phyloP scores from a whole-genome alignment of 176 grass and related monocot species.

The Tuctoria greenei region DNA sequence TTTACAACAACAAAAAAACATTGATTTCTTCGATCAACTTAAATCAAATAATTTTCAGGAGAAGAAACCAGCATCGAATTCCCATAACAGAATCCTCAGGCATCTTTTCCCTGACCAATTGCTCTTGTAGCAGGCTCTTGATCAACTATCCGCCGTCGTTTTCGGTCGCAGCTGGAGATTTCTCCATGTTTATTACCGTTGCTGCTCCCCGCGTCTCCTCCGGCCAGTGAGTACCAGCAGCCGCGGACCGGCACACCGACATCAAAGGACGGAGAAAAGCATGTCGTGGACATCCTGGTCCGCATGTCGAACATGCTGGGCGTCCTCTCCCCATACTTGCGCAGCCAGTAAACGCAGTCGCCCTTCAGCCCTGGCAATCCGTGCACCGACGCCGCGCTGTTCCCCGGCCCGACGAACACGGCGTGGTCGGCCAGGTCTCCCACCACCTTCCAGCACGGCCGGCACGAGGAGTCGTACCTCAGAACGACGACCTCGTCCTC shows the following conservation, averaged over 20 bases:
- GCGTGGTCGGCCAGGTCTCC: not conserved
- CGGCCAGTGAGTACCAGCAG: not conserved
- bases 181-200: not conserved
- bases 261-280: not conserved
- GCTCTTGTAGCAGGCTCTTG: too few relatives aligned
- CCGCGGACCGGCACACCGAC: not conserved
- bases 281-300: not conserved
- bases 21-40: too few relatives aligned
- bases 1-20: too few relatives aligned
- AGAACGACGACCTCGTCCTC: not conserved
- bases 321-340: not conserved
- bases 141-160: too few relatives aligned
- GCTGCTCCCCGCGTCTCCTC: not conserved
- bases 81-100: too few relatives aligned
- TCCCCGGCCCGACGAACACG: not conserved
- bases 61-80: too few relatives aligned
- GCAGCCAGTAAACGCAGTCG: conserved; percentile 23
- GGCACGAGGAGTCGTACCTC: not conserved
- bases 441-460: not conserved
- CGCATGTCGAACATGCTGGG: not conserved
- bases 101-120: too few relatives aligned
- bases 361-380: not conserved
- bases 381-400: not conserved
- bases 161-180: too few relatives aligned
- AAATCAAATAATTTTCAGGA: too few relatives aligned